Base-by-base conservation (phyloP, 2,329 filamentous ascomycete genomes). In the Ilyonectria destructans region DNA sequence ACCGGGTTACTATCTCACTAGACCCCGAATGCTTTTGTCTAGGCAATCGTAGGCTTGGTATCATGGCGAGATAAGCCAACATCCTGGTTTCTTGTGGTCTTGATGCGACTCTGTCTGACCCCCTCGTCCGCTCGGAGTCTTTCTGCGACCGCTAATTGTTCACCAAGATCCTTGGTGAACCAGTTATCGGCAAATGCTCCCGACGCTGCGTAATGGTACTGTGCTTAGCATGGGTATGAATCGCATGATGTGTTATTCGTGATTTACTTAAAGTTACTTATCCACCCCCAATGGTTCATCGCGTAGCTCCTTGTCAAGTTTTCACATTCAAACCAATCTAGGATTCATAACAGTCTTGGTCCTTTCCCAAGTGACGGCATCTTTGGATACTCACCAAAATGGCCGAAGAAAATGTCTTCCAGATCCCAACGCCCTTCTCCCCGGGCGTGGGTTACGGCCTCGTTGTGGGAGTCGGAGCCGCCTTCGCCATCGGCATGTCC, bases 401-500 rank as follows among this genome's bases (percentile, higher is more conserved):
- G 63, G 58, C 58, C 3, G 57, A 58, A 13, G 57, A 40, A 33
- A 65, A 65, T 40, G 57, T 56, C 52, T 62, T 66, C 17, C 63
- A 66, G 7, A 66, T 66, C 19, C 57, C 57, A 4, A 66, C 58
- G 10, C 63, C 63, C 10, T 48, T 66, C 26, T 66, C 63, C 17
- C 63, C 56, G 5, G 58, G 63, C 35, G 63, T 66, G 19, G 63
- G 63, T 33, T 66, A 66, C 35, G 63, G 63, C 45, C 51, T 66
- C 33, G 58, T 66, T 23, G 35, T 66, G 19, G 63, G 63, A 7
- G 63, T 66, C 10, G 63, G 63, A 5, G 63, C 63, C 52, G 15
- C 62, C 23, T 66, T 66, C 23, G 63, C 63, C 51, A 61, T 66
- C 19, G 58, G 63, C 63, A 66, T 66, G 63, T 61, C 58, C 46